These are phyloP conservation scores for Casaregolazyma lundiana DNA, from an alignment of 1,139 yeast genomes.

Conservation along the genomic window DNA sequence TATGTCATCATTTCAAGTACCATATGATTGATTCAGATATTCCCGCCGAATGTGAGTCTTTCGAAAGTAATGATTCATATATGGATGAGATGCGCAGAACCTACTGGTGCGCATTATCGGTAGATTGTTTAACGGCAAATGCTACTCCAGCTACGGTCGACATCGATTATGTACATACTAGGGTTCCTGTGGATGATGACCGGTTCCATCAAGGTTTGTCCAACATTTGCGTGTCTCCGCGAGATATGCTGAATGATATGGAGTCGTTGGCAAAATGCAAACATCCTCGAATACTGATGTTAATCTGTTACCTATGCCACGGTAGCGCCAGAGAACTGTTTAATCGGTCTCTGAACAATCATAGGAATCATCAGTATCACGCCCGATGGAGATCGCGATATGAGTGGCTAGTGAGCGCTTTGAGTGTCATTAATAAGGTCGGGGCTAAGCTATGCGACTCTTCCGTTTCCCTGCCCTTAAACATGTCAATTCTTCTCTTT, in stretches of 20 bases:
- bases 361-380: too few relatives aligned
- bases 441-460: too few relatives aligned
- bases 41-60: not conserved
- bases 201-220: conserved; percentile 2
- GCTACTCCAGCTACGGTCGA: not conserved
- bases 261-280: not conserved
- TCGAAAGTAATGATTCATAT: not conserved
- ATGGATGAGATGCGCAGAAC: conserved; percentile 8
- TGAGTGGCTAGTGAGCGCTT: too few relatives aligned
- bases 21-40: not conserved
- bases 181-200: conserved; percentile 7
- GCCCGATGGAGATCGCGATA: too few relatives aligned
- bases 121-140: not conserved
- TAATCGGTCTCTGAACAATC: not conserved
- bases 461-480: too few relatives aligned
- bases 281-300: not conserved
- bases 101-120: not conserved
- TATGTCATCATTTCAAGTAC: conserved; percentile 1
- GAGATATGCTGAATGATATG: not conserved
- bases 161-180: not conserved
- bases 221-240: conserved; percentile 1
- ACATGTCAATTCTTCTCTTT: not conserved
- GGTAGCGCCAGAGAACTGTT: not conserved
- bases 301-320: not conserved
- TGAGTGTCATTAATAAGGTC: too few relatives aligned